A percentile compares a stretch with the other conserved stretches of the same genome.
Conservation (phyloP, 805 yeast genomes). For the Myxozyma monticola region DNA sequence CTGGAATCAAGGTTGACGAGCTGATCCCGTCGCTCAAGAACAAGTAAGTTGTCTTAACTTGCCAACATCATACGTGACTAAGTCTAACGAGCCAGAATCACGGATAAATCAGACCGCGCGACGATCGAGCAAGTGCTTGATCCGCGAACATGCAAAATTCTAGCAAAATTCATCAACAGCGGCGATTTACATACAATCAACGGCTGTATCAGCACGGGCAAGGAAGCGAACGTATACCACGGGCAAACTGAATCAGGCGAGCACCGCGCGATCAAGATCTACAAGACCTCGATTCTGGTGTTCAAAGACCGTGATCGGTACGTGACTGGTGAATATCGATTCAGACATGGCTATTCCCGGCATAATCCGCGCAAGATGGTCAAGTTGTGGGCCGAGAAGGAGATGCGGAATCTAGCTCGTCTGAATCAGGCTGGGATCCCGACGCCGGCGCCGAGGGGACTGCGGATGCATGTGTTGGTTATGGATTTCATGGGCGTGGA, state of each 20-base stretch:
- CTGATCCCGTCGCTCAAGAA: constrained; percentile 23
- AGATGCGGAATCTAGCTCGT: constrained; percentile 87
- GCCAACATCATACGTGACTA: neutral
- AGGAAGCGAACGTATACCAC: constrained; percentile 97
- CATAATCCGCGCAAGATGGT: constrained; percentile 98
- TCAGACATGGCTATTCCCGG: constrained; percentile 77
- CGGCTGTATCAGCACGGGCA: constrained; percentile 95
- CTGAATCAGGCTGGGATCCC: constrained; percentile 76
- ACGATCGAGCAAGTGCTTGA: constrained; percentile 96
- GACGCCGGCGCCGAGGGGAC: constrained; percentile 89
- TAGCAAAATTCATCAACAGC: constrained; percentile 76
- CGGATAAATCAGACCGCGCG: constrained; percentile 88
- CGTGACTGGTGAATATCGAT: constrained; percentile 93
- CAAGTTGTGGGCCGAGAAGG: constrained; percentile 98
- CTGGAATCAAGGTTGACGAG: constrained; percentile 30
- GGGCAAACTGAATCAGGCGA: constrained; percentile 49
- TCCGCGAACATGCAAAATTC: constrained; percentile 84
- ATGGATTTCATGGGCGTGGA: constrained; percentile 87
- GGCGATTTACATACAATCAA: constrained; percentile 83
- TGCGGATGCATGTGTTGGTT: constrained; percentile 84
- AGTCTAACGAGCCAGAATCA: too few species aligned
- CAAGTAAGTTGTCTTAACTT: constrained; percentile 11
- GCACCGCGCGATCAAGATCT: constrained; percentile 86
- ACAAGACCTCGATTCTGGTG: constrained; percentile 94
- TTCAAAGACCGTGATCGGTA: constrained; percentile 95